A percentile compares a stretch with the other conserved stretches of the same genome.
Evolutionary conservation across 768 basidiomycete genomes (phyloP).

Genomic region (Trametes cinnabarina): DNA sequence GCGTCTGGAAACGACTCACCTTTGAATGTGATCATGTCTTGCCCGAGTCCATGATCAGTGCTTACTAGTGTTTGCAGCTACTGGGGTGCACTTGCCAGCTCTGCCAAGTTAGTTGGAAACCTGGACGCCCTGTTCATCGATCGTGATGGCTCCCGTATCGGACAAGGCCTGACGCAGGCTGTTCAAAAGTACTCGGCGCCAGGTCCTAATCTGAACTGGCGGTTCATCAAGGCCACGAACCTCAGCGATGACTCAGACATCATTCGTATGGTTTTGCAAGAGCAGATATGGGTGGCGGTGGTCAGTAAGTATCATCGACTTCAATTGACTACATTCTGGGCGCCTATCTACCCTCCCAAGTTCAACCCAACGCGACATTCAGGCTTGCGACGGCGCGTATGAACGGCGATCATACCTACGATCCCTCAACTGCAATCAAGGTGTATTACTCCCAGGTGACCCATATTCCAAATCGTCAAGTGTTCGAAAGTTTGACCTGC

Average conservation of each 20-base stretch:
- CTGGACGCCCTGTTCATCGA: conserved; percentile 42
- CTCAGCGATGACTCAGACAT: conserved; percentile 32
- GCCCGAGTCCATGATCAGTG: no score
- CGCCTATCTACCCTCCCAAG: conserved; percentile 14
- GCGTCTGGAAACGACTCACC: not conserved
- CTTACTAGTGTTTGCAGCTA: conserved; percentile 17
- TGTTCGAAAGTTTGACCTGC: not conserved
- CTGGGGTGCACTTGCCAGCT: conserved; percentile 27
- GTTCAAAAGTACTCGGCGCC: conserved; percentile 26
- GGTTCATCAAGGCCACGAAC: conserved; percentile 17
- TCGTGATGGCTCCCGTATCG: conserved; percentile 36
- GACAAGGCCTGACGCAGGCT: conserved; percentile 30
- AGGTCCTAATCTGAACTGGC: conserved; percentile 27
- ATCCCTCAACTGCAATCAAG: conserved; percentile 34
- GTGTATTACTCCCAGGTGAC: conserved; percentile 43
- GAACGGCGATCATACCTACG: conserved; percentile 38
- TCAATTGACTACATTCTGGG: not conserved
- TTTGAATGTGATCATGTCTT: no score
- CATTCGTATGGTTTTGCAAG: conserved; percentile 34
- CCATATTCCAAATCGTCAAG: not conserved
- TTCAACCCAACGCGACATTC: conserved; percentile 36
- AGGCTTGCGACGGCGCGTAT: conserved; percentile 33
- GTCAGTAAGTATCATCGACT: conserved; percentile 31
- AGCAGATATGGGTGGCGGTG: conserved; percentile 42
- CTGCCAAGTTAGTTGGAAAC: conserved; percentile 25